Evolutionary conservation across 257 asterid species (phyloP), one percentile per base, ranked within the genome.

Genomic region (Nicotiana tabacum): DNA sequence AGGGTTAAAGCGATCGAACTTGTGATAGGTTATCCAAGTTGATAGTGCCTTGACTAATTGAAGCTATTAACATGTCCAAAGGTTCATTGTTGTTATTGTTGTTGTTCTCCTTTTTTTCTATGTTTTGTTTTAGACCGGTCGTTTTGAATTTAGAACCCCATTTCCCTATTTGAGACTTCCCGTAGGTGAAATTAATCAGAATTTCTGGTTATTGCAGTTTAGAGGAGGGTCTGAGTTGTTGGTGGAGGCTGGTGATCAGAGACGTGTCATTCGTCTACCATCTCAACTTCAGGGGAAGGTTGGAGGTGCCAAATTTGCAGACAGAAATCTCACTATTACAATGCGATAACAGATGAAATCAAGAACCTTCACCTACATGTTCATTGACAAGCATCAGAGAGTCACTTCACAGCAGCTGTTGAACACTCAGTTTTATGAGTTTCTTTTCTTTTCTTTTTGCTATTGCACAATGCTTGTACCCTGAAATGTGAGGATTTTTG

Each of bases 161-260:
- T 43, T 43, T 39, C 2, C 2, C 48, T 39, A 39, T 39, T 7
- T 39, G 48, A 39, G 48, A 39, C 51, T 43, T 43, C 51, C 51
- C 11, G 11, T 43, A 43, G 51, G 72, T 29, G 77, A 64, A 27
- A 66, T 66, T 53, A 12, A 81, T 53, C 21, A 30, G 55, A 70
- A 7, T 37, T 76, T 81, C 79, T 84, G 21, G 30, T 67, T 67
- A 68, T 81, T 89, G 90, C 94, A 96, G 99, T 96, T 92, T 82
- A 87, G 98, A 85, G 99, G 98, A 69, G 97, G 98, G 60, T 91
- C 95, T 0, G 99, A 96, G 85, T 83, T 96, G 88, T 82, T 96
- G 87, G 94, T 94, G 24, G 99, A 96, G 89, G 98, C 98, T 37
- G 99, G 99, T 12, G 98, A 96, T 85, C 98, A 96, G 64, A 93